phyloP scores from a whole-genome alignment of 345 rosid genomes.

The Salix dunnii region DNA sequence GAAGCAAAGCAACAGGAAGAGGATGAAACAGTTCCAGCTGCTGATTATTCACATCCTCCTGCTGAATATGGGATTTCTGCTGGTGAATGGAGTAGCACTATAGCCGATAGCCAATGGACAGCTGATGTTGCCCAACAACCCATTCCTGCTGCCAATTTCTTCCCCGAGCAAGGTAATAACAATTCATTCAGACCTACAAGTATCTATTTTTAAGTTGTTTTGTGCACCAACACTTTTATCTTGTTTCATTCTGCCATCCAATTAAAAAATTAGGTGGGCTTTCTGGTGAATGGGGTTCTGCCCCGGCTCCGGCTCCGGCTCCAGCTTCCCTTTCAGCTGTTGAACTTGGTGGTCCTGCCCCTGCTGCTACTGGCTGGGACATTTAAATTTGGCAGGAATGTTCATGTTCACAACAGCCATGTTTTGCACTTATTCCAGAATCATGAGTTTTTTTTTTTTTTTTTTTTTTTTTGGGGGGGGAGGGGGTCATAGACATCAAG shows the following conservation, averaged over 20 bases:
- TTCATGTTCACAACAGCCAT: conserved; percentile 1
- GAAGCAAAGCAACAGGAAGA: conserved; percentile 32
- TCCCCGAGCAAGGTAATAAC: conserved; percentile 30
- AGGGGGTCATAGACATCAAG: neutral
- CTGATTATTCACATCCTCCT: conserved; percentile 25
- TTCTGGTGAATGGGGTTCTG: conserved; percentile 45
- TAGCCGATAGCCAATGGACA: conserved; percentile 59
- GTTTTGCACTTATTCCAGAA: conserved; percentile 1
- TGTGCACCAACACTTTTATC: conserved; percentile 8
- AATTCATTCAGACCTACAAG: neutral
- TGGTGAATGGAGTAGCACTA: conserved; percentile 52
- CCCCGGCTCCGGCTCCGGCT: conserved; percentile 9
- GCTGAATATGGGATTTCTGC: conserved; percentile 34
- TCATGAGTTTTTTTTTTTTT: conserved; percentile 16
- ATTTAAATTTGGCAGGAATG: conserved; percentile 15
- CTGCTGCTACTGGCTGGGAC: conserved; percentile 40
- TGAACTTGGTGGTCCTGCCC: neutral
- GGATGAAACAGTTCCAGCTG: conserved; percentile 26
- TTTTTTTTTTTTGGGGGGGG: too few species aligned
- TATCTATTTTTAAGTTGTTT: neutral
- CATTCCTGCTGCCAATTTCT: conserved; percentile 43
- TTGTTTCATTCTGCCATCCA: neutral
- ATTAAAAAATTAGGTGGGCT: neutral
- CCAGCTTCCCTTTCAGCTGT: neutral
- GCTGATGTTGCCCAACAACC: conserved; percentile 49